Evolutionary conservation across 164 flowering plant species (phyloP).

Genomic region (Taxillus chinensis): DNA sequence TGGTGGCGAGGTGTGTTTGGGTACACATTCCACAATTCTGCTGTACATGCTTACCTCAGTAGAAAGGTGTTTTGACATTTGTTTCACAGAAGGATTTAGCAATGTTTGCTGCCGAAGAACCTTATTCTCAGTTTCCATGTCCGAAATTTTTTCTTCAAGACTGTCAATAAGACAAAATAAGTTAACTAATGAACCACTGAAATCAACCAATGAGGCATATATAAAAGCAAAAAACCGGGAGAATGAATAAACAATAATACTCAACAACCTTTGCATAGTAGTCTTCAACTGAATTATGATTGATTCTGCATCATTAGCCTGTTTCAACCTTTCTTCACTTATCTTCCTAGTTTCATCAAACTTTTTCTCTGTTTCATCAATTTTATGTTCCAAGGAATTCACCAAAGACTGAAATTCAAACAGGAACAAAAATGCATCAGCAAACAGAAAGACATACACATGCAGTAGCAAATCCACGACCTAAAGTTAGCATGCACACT

Average conservation of each 20-base stretch:
- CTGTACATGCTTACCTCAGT: not conserved
- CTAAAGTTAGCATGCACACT: no score
- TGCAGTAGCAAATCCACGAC: not conserved
- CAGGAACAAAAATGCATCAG: not conserved
- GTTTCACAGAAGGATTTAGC: constrained; percentile 41
- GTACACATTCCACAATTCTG: not conserved
- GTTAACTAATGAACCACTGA: not conserved
- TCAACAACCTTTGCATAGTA: constrained; percentile 61
- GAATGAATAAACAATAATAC: not conserved
- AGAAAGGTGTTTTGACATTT: constrained; percentile 29
- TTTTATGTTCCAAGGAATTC: constrained; percentile 71
- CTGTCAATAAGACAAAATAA: constrained; percentile 22
- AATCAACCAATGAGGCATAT: not conserved
- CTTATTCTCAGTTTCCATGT: constrained; percentile 76
- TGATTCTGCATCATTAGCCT: constrained; percentile 82
- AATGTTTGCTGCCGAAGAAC: constrained; percentile 64
- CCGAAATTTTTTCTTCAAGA: constrained; percentile 74
- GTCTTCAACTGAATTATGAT: constrained; percentile 72
- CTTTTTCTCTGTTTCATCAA: constrained; percentile 82
- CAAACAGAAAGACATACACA: not conserved
- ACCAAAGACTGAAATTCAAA: constrained; percentile 43
- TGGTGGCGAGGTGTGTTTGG: not conserved
- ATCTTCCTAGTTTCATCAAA: constrained; percentile 70
- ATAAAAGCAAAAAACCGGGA: not conserved
- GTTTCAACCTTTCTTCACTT: constrained; percentile 89